phyloP scores from a whole-genome alignment of 2,329 filamentous ascomycete species.

The Fusarium sarcochroum region DNA sequence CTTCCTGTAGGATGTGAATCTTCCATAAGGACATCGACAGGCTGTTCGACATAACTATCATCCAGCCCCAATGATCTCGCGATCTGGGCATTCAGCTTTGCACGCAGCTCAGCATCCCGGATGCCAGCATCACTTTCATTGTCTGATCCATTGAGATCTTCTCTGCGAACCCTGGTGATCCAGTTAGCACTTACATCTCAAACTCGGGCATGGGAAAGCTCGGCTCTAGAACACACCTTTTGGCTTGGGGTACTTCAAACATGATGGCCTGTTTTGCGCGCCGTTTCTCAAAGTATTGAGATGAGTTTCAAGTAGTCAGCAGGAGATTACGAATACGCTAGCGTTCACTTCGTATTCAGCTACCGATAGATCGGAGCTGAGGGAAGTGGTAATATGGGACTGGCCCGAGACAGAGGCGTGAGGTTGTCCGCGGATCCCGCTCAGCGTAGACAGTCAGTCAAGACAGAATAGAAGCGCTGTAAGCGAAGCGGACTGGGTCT shows the following conservation, averaged over 20 bases:
- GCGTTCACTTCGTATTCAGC: constrained; percentile 36
- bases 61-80: constrained; percentile 62
- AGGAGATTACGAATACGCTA: constrained; percentile 14
- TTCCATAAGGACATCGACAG: neutral
- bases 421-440: constrained; percentile 9
- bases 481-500: neutral
- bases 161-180: constrained; percentile 64
- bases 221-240: constrained; percentile 46
- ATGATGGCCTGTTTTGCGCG: constrained; percentile 33
- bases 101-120: constrained; percentile 58
- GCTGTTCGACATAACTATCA: constrained; percentile 35
- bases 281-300: constrained; percentile 10
- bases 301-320: constrained; percentile 1
- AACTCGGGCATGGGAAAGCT: neutral
- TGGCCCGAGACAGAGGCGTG: neutral
- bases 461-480: neutral
- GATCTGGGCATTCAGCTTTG: constrained; percentile 63
- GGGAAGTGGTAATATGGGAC: neutral
- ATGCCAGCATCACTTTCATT: constrained; percentile 51
- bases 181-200: constrained; percentile 16
- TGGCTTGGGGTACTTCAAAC: constrained; percentile 52
- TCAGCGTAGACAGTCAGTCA: neutral
- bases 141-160: constrained; percentile 63
- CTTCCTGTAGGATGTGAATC: constrained; percentile 7
- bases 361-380: neutral